Evolutionary conservation across 129 eudicot genomes (phyloP).

Genomic region (Calendula officinalis): DNA sequence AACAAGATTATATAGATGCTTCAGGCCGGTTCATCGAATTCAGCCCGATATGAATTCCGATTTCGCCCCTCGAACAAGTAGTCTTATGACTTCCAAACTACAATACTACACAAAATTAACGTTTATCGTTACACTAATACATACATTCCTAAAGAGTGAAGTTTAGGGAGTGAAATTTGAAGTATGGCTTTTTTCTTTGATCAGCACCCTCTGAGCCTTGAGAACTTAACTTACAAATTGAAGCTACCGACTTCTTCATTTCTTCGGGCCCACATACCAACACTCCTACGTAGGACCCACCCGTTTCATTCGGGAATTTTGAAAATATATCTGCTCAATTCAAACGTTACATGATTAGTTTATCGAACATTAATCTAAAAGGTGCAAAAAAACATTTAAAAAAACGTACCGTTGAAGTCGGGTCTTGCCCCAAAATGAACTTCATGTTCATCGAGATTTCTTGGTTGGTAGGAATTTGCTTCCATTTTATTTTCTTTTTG

Average conservation of each 20-base stretch:
- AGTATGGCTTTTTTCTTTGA: constrained; percentile 41
- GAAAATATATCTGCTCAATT: constrained; percentile 54
- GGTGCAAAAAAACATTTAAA: neutral
- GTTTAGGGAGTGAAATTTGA: constrained; percentile 73
- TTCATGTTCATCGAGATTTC: constrained; percentile 52
- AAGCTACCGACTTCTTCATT: constrained; percentile 78
- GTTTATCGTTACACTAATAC: neutral
- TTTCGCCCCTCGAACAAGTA: neutral
- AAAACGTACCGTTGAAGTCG: constrained; percentile 52
- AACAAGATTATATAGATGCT: neutral
- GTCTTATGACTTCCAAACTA: constrained; percentile 6
- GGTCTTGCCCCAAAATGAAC: constrained; percentile 79
- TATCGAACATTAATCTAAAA: neutral
- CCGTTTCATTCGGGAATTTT: constrained; percentile 39
- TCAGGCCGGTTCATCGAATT: neutral
- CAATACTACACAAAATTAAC: constrained; percentile 20
- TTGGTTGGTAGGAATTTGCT: constrained; percentile 35
- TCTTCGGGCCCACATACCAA: constrained; percentile 81
- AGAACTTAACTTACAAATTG: constrained; percentile 44
- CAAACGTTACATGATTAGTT: constrained; percentile 19
- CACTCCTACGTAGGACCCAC: constrained; percentile 63
- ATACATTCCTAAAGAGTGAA: constrained; percentile 53
- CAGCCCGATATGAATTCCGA: neutral
- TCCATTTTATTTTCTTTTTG: constrained; percentile 34
- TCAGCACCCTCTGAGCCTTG: constrained; percentile 29